Percentiles rank a stretch among this genome's conserved stretches.
Conservation (phyloP, 371 early-diverging fungal genomes). For the Syncephalis fuscata region DNA sequence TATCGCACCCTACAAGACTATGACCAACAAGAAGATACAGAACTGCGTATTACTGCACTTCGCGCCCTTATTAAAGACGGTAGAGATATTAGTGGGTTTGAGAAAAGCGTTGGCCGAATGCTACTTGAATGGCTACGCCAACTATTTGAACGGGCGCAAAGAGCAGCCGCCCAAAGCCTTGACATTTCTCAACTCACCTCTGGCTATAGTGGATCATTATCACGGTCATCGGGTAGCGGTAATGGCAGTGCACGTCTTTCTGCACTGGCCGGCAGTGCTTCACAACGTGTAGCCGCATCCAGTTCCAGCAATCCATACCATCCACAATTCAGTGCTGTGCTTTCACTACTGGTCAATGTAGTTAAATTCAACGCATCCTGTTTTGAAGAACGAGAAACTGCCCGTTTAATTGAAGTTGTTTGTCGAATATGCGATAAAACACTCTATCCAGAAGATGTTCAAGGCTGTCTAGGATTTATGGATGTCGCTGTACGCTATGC, state of each 20-base stretch:
- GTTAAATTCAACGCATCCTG: constrained; percentile 50
- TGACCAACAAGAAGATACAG: constrained; percentile 35
- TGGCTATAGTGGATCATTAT: constrained; percentile 12
- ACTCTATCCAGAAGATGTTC: constrained; percentile 21
- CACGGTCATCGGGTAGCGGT: neutral
- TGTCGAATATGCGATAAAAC: constrained; percentile 27
- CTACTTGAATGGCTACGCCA: constrained; percentile 34
- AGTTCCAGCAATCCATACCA: constrained; percentile 11
- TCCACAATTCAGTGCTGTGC: constrained; percentile 19
- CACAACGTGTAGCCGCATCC: constrained; percentile 12
- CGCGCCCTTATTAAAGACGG: constrained; percentile 44
- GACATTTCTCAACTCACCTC: constrained; percentile 4
- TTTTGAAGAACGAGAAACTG: constrained; percentile 39
- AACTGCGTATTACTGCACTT: constrained; percentile 30
- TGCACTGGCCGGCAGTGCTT: constrained; percentile 10
- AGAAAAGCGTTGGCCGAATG: constrained; percentile 40
- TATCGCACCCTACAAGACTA: constrained; percentile 32
- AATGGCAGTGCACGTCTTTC: constrained; percentile 4
- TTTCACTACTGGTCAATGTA: constrained; percentile 34
- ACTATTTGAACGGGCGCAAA: constrained; percentile 16
- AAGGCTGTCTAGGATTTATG: constrained; percentile 34
- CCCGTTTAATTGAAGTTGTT: constrained; percentile 27
- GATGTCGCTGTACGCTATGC: constrained; percentile 56
- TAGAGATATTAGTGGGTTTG: constrained; percentile 50
- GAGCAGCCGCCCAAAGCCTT: neutral